A percentile compares a stretch with the other conserved stretches of the same genome.
Conservation (phyloP, 164 flowering plant species). For the Euptelea pleiosperma region DNA sequence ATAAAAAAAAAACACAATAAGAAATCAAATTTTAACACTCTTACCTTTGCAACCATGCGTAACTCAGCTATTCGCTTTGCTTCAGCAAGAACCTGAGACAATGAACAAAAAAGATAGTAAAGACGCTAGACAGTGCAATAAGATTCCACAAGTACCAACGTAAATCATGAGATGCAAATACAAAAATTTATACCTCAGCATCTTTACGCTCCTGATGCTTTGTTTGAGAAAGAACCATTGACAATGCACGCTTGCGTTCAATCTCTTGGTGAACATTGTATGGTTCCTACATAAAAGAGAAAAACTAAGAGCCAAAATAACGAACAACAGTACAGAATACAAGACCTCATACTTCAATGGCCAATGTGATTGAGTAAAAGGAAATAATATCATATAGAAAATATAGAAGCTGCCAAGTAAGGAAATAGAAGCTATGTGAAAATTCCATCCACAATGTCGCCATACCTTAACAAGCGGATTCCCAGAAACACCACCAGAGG, state of each 20-base stretch:
- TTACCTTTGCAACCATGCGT: slow-evolving; percentile 62
- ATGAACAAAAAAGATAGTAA: slow-evolving; percentile 1
- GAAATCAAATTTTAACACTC: slow-evolving; percentile 3
- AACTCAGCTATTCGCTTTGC: slow-evolving; percentile 83
- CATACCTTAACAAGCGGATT: slow-evolving; percentile 83
- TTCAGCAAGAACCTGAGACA: slow-evolving; percentile 79
- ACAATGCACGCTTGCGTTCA: slow-evolving; percentile 91
- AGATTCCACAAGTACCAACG: not conserved
- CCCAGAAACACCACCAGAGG: slow-evolving; percentile 67
- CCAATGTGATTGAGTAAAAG: too few species aligned
- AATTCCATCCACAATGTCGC: slow-evolving; percentile 1
- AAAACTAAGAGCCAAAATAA: not conserved
- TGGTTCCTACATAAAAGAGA: slow-evolving; percentile 52
- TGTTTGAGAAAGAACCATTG: slow-evolving; percentile 82
- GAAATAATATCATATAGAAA: too few species aligned
- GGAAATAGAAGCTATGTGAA: slow-evolving; percentile 1
- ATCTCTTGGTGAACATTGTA: slow-evolving; percentile 70
- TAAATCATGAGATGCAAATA: not conserved
- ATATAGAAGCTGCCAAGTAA: not conserved
- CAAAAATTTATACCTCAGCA: slow-evolving; percentile 61
- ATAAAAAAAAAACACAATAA: not conserved
- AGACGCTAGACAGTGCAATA: not conserved
- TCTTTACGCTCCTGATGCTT: slow-evolving; percentile 90
- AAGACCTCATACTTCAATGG: too few species aligned
- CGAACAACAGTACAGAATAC: too few species aligned